Evolutionary conservation across 1,284 basidiomycete genomes (phyloP).

Genomic region (Anthracocystis walkeri): DNA sequence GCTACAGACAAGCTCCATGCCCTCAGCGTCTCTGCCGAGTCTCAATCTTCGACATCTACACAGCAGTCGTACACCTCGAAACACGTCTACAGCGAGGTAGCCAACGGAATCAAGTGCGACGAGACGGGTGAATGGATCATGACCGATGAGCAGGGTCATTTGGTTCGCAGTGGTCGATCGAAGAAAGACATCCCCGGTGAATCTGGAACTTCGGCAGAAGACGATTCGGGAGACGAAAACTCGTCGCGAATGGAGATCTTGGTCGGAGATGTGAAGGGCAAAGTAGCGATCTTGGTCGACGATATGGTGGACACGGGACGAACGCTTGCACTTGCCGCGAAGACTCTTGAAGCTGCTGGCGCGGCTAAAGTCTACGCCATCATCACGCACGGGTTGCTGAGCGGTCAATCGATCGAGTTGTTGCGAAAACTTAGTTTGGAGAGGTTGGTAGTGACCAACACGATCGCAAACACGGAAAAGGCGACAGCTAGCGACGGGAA

Average conservation of each 20-base stretch:
- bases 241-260: conserved; percentile 84
- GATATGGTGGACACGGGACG: conserved; percentile 98
- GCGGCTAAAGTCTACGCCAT: conserved; percentile 88
- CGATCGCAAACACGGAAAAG: conserved; percentile 76
- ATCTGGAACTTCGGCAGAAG: conserved; percentile 22
- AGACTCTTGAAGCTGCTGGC: conserved; percentile 86
- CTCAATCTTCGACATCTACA: conserved; percentile 12
- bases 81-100: conserved; percentile 55
- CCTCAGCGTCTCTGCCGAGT: conserved; percentile 37
- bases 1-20: conserved; percentile 47
- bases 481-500: conserved; percentile 71
- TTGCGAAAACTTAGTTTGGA: conserved; percentile 84
- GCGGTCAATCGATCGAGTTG: conserved; percentile 82
- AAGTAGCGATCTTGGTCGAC: conserved; percentile 90
- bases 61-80: conserved; percentile 23
- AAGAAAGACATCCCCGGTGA: conserved; percentile 27
- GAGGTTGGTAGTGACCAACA: conserved; percentile 88
- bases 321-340: conserved; percentile 86
- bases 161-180: conserved; percentile 55
- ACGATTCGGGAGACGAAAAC: conserved; percentile 68
- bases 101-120: conserved; percentile 70
- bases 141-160: conserved; percentile 63
- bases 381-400: conserved; percentile 91
- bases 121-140: conserved; percentile 69
- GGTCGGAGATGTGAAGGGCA: conserved; percentile 94